Evolutionary conservation across 2,329 filamentous ascomycete species (phyloP).

Genomic region (Exophiala phaeomuriformis): DNA sequence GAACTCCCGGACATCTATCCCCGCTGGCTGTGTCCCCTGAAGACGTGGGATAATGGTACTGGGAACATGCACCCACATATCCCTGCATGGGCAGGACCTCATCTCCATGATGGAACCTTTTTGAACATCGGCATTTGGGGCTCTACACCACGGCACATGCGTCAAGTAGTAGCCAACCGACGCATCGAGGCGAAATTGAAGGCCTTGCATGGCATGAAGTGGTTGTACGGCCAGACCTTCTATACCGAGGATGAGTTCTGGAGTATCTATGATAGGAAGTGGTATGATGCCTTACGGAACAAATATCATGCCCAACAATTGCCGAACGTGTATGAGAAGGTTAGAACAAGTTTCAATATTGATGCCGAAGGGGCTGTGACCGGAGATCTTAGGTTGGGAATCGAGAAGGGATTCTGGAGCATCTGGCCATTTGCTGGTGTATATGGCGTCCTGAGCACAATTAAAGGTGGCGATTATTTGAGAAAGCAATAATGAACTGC

Average conservation of each 20-base stretch:
- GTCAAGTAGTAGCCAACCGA: slow-evolving; percentile 64
- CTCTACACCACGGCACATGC: slow-evolving; percentile 53
- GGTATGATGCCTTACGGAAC: slow-evolving; percentile 34
- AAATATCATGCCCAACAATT: slow-evolving; percentile 35
- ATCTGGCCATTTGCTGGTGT: slow-evolving; percentile 24
- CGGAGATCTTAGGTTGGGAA: slow-evolving; percentile 6
- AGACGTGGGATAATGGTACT: background rate
- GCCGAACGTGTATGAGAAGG: slow-evolving; percentile 36
- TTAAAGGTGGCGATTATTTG: slow-evolving; percentile 26
- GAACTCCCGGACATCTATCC: slow-evolving; percentile 43
- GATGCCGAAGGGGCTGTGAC: slow-evolving; percentile 30
- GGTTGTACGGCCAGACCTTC: slow-evolving; percentile 81
- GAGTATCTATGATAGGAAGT: slow-evolving; percentile 35
- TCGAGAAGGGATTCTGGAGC: slow-evolving; percentile 22
- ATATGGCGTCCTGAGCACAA: slow-evolving; percentile 21
- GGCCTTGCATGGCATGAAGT: slow-evolving; percentile 70
- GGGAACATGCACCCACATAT: slow-evolving; percentile 19
- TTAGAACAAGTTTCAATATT: slow-evolving; percentile 22
- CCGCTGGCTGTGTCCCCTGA: slow-evolving; percentile 53
- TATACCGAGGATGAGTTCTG: slow-evolving; percentile 56
- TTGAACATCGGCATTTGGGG: slow-evolving; percentile 69
- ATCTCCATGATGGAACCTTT: slow-evolving; percentile 28
- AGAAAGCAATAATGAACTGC: slow-evolving; percentile 25
- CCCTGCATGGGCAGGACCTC: background rate
- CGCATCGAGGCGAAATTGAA: slow-evolving; percentile 62